Evolutionary conservation across 352 stramenopile species (phyloP).

Genomic region (Pythium folliculosum): DNA sequence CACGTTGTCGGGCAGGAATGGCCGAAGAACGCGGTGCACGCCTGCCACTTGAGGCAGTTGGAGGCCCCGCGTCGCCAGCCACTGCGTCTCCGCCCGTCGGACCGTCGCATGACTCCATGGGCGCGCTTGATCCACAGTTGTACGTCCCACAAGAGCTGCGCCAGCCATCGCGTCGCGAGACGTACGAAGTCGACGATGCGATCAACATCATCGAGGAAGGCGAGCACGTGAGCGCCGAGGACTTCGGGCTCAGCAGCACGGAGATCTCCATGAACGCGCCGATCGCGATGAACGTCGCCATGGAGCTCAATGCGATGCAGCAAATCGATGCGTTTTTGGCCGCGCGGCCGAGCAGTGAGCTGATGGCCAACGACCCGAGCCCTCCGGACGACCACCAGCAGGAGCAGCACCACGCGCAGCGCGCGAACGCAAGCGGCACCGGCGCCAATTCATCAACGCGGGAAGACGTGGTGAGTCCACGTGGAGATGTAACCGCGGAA

Average conservation of each 20-base stretch:
- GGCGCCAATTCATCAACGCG: no score
- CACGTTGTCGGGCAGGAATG: no score
- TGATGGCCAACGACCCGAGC: neutral
- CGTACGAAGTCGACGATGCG: conserved; percentile 26
- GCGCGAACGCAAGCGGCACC: neutral
- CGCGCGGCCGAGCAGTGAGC: neutral
- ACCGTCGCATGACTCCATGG: neutral
- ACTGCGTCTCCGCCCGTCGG: neutral
- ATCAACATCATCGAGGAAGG: conserved; percentile 52
- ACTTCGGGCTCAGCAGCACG: conserved; percentile 42
- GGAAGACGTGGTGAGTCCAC: neutral
- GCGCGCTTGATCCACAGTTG: conserved; percentile 10
- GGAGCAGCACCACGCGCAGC: neutral
- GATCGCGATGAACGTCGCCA: conserved; percentile 51
- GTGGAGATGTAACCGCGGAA: neutral
- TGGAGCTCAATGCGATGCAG: conserved; percentile 57
- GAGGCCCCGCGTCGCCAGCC: neutral
- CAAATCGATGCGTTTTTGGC: conserved; percentile 54
- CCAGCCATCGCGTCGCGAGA: conserved; percentile 1
- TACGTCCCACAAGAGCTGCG: conserved; percentile 20
- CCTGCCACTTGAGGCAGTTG: no score
- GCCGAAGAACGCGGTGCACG: no score
- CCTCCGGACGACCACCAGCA: neutral
- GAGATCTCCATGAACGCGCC: conserved; percentile 49
- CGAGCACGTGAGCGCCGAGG: conserved; percentile 54